A percentile compares a stretch with the other conserved stretches of the same genome.
Conservation (phyloP, 2,329 filamentous ascomycete species). For the Didymosphaeria variabile region DNA sequence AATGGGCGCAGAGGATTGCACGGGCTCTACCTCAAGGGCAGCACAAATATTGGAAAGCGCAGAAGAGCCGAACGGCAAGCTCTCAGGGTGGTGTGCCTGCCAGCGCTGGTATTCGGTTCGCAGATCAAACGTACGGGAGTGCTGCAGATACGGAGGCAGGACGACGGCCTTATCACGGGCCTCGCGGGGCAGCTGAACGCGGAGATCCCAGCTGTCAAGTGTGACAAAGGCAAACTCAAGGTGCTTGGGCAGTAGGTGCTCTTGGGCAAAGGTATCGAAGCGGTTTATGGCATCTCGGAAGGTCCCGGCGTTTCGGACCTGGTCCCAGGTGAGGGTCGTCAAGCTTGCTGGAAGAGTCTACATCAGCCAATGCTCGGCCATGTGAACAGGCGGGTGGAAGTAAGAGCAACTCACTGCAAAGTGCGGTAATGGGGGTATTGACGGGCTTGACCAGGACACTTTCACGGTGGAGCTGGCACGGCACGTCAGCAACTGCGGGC, state of each 20-base stretch:
- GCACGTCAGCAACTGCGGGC: constrained; percentile 37
- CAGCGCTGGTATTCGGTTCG: constrained; percentile 97
- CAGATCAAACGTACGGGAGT: constrained; percentile 96
- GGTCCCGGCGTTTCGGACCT: constrained; percentile 95
- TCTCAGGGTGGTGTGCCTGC: constrained; percentile 98
- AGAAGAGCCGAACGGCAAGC: constrained; percentile 92
- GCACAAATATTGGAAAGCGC: constrained; percentile 98
- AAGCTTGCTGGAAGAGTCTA: constrained; percentile 75
- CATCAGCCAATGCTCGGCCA: constrained; percentile 38
- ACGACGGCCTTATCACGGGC: constrained; percentile 98
- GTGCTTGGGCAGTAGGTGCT: constrained; percentile 89
- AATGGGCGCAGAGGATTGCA: constrained; percentile 96
- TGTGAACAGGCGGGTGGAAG: constrained; percentile 7
- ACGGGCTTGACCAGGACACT: constrained; percentile 97
- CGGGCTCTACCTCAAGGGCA: constrained; percentile 95
- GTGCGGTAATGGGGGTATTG: constrained; percentile 97
- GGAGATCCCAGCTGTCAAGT: constrained; percentile 96
- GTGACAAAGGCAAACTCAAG: constrained; percentile 98
- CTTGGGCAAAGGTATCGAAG: constrained; percentile 91
- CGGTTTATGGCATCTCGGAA: constrained; percentile 97
- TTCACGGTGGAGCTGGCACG: constrained; percentile 83
- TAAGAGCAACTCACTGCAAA: constrained; percentile 81
- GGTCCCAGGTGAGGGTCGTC: constrained; percentile 98
- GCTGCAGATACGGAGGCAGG: constrained; percentile 93
- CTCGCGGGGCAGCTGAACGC: constrained; percentile 95